phyloP scores from a whole-genome alignment of 768 basidiomycete species.

The Saitozyma sp. region DNA sequence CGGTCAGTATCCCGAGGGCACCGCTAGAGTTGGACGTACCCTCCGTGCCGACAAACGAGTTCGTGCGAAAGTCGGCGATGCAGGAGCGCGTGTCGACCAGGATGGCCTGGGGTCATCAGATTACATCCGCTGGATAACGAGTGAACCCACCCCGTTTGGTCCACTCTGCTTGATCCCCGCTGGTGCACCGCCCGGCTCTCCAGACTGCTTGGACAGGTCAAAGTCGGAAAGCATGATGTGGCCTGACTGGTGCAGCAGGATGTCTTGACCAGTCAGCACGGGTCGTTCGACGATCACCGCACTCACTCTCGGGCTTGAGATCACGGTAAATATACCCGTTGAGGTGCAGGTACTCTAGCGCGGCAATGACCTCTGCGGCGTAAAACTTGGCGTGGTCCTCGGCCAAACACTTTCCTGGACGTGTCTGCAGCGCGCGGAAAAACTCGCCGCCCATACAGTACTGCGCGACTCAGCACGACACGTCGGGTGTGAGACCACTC shows the following conservation, averaged over 20 bases:
- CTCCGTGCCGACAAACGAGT: slow-evolving; percentile 99
- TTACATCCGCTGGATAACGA: neutral
- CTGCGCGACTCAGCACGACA: slow-evolving; percentile 54
- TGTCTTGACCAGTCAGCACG: slow-evolving; percentile 62
- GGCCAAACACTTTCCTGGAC: slow-evolving; percentile 92
- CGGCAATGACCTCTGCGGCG: slow-evolving; percentile 96
- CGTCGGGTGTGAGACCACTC: slow-evolving; percentile 8
- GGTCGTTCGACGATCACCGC: neutral
- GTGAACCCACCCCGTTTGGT: slow-evolving; percentile 76
- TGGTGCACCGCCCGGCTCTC: slow-evolving; percentile 78
- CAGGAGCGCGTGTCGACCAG: slow-evolving; percentile 96
- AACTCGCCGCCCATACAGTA: slow-evolving; percentile 99
- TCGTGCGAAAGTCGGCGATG: slow-evolving; percentile 95
- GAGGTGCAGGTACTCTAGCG: slow-evolving; percentile 95
- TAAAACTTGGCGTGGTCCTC: slow-evolving; percentile 97
- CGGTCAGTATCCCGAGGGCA: slow-evolving; percentile 8
- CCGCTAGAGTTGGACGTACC: slow-evolving; percentile 58
- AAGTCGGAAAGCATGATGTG: slow-evolving; percentile 99
- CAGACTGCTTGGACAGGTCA: slow-evolving; percentile 94
- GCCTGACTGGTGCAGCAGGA: slow-evolving; percentile 92
- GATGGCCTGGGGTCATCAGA: slow-evolving; percentile 63
- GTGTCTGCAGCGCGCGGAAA: slow-evolving; percentile 92
- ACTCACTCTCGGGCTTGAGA: slow-evolving; percentile 97
- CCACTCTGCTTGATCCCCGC: slow-evolving; percentile 81
- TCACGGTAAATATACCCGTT: slow-evolving; percentile 99